phyloP scores from a whole-genome alignment of 352 stramenopile species.

The Achlya hypogyna region DNA sequence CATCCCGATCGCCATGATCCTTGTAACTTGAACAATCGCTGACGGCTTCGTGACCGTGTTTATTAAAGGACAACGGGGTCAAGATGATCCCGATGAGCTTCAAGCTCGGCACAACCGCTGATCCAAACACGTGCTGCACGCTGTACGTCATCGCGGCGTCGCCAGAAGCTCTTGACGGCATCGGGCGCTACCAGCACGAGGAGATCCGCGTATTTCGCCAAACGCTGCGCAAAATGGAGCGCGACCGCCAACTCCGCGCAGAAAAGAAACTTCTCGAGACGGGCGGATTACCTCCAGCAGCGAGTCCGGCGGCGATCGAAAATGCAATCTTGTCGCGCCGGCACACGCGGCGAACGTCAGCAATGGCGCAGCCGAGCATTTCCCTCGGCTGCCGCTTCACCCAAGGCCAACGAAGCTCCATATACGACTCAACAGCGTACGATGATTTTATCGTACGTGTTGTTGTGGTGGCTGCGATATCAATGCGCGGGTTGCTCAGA shows the following conservation, averaged over 20 bases:
- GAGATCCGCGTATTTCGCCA: slow-evolving; percentile 72
- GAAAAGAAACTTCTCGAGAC: background rate
- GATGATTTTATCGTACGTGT: slow-evolving; percentile 14
- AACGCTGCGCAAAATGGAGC: slow-evolving; percentile 51
- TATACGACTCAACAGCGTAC: slow-evolving; percentile 29
- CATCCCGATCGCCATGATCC: slow-evolving; percentile 58
- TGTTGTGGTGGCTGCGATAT: too few relatives aligned
- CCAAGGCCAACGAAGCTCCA: slow-evolving; percentile 37
- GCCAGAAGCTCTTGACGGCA: slow-evolving; percentile 39
- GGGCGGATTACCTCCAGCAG: background rate
- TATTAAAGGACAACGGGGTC: slow-evolving; percentile 39
- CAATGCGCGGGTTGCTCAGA: background rate
- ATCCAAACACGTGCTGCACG: slow-evolving; percentile 73
- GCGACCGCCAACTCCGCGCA: slow-evolving; percentile 6
- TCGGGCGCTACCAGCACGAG: slow-evolving; percentile 54
- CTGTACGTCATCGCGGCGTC: slow-evolving; percentile 63
- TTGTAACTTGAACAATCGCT: slow-evolving; percentile 17
- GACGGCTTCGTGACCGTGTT: background rate
- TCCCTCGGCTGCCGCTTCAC: slow-evolving; percentile 44
- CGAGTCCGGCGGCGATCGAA: background rate
- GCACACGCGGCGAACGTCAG: slow-evolving; percentile 38
- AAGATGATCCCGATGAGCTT: slow-evolving; percentile 70
- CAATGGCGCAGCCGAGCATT: slow-evolving; percentile 43
- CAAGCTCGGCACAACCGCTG: slow-evolving; percentile 58
- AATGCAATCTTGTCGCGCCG: background rate